A percentile compares a stretch with the other conserved stretches of the same genome.
phyloP scores from a whole-genome alignment of 305 asterid species.

The Fraxinus albicans region DNA sequence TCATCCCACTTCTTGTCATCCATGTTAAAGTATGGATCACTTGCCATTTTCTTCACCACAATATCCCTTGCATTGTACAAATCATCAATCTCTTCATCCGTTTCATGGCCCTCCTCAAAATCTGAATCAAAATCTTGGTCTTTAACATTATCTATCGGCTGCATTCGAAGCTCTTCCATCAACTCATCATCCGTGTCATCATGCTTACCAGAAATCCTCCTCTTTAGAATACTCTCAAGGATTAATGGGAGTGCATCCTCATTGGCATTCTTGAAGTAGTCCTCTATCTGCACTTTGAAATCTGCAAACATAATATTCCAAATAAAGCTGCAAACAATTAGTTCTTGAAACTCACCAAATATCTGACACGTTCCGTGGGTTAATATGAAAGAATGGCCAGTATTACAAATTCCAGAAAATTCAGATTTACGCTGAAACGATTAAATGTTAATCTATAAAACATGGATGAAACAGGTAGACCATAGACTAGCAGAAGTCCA shows the following conservation, averaged over 20 bases:
- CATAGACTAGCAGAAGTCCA: background rate
- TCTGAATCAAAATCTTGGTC: slow-evolving; percentile 63
- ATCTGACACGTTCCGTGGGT: background rate
- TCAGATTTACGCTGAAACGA: background rate
- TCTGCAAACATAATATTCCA: slow-evolving; percentile 41
- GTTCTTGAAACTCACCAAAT: background rate
- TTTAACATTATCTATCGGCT: slow-evolving; percentile 50
- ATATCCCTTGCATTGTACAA: slow-evolving; percentile 57
- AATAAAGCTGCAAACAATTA: background rate
- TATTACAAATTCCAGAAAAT: background rate
- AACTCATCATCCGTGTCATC: slow-evolving; percentile 70
- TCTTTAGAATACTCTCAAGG: slow-evolving; percentile 51
- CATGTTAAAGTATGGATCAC: slow-evolving; percentile 62
- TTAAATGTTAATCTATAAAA: background rate
- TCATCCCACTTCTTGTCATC: slow-evolving; percentile 78
- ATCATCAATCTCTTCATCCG: slow-evolving; percentile 77
- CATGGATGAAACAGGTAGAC: slow-evolving; percentile 1
- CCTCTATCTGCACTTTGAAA: slow-evolving; percentile 51
- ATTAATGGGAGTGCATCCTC: slow-evolving; percentile 65
- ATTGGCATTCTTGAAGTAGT: slow-evolving; percentile 47
- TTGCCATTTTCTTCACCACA: slow-evolving; percentile 44
- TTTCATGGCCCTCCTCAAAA: slow-evolving; percentile 48
- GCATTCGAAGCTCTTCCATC: slow-evolving; percentile 44
- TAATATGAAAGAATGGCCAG: background rate
- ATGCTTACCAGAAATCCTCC: slow-evolving; percentile 53